Base-by-base conservation (phyloP, 164 flowering plant species). In the Nymphaea colorata region DNA sequence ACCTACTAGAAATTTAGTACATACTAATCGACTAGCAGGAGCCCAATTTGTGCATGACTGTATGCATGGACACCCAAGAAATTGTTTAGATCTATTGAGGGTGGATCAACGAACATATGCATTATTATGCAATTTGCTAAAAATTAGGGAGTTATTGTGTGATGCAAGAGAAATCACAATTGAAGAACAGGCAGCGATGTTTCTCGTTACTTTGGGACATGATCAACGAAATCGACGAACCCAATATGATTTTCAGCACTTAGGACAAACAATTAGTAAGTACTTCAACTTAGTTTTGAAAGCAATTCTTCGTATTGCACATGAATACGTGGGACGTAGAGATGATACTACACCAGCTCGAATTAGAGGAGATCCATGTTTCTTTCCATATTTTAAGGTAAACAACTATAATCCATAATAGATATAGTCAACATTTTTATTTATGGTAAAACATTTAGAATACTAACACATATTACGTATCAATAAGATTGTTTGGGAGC, bases 401-500 rank as follows among this genome's bases (percentile, higher is more conserved):
- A 55, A 10, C 36, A 25, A 25, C 18, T 16, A 10, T 16, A 55
- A 10, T 55, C 12, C 1, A 1, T 55, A 8, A 55, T 10, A 55
- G 16, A 55, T 16, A 8, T 55, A 55, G 59, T 55, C 16, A 55
- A 55, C 12, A 10, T 55, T 10, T 16, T 55, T 8, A 8, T 55
- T 55, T 16, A 16, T 10, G 10, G 10, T 55, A 62, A 11, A 11
- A 11, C 64, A 62, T 0, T 18, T 62, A 62, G 36, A 6, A 12
- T 14, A 43, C 3, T 62, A 57, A 67, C 70, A 42, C n/a, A 14
- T 43, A 68, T 47, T 59, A 69, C 36, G 36, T 25, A 25, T 25
- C 0, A 25, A 25, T 25, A 87, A 89, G 83, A 85, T 73, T 85
- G 86, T 70, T 73, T 84, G 4, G 92, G 87, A 62, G 85, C 76